Base-by-base conservation (phyloP, 164 flowering plant genomes). In the Magnolia sinica region DNA sequence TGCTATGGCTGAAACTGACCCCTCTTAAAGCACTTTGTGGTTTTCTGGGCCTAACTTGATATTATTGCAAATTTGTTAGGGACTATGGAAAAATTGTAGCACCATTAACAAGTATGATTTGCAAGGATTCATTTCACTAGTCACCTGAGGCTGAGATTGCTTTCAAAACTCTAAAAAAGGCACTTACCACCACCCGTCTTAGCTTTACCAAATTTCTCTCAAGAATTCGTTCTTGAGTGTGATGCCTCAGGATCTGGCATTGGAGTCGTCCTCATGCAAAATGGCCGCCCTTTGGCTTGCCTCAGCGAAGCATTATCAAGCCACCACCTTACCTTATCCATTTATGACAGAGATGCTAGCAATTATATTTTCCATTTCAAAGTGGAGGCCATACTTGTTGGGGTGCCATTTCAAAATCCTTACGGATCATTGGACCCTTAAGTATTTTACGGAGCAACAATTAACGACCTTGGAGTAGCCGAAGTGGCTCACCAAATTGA, bases 361-460 rank as follows among this genome's bases (percentile, higher is more conserved):
- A 2, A 8, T 74, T 1, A 5, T 73, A 1, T 58, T 73, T 7
- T 49, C 67, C 8, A 50, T 73, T 23, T 8, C 3, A 55, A 52
- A 73, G 10, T 73, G 66, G 75, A 20, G 64, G 65, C 49, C 66
- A 10, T 58, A 73, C 29, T 19, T 73, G 1, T 14, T 73, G 37
- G 20, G 66, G 4, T 19, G 8, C 2, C 4, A 18, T 8, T 73
- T 73, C 27, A 58, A 8, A 2, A 22, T 49, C 20, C 19, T 16
- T 5, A 74, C 29, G 2, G 68, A 64, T n/a, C 68, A 74, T 2
- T 0, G 11, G 11, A 74, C 20, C 24, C 23, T 37, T 8, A 31
- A 64, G 8, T 64, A 31, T 20, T 9, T 63, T 16, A 55, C 14
- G 10, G 61, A 16, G 18, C 13, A 55, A 9, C 61, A 1, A 0